phyloP scores from a whole-genome alignment of 2,329 filamentous ascomycete genomes.

The Ceratocystis alfenasii region DNA sequence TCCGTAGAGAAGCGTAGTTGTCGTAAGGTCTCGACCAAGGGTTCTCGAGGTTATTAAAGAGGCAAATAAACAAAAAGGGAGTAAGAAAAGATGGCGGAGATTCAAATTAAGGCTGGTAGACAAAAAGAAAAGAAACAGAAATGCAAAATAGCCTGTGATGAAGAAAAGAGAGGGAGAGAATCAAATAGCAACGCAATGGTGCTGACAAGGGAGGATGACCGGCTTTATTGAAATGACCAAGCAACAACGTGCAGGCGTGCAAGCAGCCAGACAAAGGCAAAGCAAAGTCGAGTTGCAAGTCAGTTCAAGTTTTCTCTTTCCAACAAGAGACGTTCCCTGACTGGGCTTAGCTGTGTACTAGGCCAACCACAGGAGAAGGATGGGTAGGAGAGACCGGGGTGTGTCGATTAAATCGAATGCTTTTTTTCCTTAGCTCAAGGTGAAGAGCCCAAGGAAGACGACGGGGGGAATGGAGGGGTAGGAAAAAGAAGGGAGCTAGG shows the following conservation, averaged over 20 bases:
- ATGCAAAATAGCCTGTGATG: slow-evolving; percentile 6
- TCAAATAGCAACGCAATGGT: background rate
- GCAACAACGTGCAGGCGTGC: slow-evolving; percentile 5
- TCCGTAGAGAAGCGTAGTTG: no score
- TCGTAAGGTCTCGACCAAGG: no score
- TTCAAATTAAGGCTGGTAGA: background rate
- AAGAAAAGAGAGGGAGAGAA: slow-evolving; percentile 3
- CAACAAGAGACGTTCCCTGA: background rate
- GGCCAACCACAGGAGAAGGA: background rate
- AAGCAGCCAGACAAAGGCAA: slow-evolving; percentile 6
- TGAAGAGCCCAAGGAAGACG: background rate
- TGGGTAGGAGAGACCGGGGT: slow-evolving; percentile 7
- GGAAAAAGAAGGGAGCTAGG: background rate
- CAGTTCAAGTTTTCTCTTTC: no score
- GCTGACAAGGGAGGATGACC: background rate
- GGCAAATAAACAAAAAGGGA: slow-evolving; percentile 3
- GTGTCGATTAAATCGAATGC: slow-evolving; percentile 4
- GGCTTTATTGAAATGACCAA: slow-evolving; percentile 13
- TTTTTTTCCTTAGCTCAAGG: background rate
- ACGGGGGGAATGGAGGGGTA: slow-evolving; percentile 10
- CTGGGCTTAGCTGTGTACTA: background rate
- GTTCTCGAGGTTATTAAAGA: no score
- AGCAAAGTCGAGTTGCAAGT: background rate
- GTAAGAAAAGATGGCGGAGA: background rate
- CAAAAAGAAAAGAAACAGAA: slow-evolving; percentile 13